Evolutionary conservation across 192 early-diverging fungal species (phyloP), one percentile per base, ranked within the genome.

Genomic region (Gorgonomyces haynaldii): DNA sequence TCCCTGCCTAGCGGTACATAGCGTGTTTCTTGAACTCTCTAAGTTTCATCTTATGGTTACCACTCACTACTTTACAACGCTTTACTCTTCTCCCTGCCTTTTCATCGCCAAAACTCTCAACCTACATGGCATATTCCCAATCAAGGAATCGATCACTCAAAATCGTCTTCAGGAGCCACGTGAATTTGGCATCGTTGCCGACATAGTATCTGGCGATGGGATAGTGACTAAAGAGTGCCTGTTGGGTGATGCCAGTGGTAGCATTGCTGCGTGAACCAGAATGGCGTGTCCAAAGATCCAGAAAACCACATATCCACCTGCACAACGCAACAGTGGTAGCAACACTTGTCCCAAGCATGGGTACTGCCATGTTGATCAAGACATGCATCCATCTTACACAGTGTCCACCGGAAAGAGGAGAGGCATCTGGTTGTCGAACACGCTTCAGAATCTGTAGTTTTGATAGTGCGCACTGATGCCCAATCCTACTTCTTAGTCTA

Each of bases 301-400:
- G 64, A 64, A 31, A 57, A 72, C 42, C 36, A 72, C 50, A 4
- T 64, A 45, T 12, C 70, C 70, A 21, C 45, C 44, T 10, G 34
- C 35, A 42, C 20, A 34, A 34, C 51, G 24, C 10, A 72, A 46
- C n/a, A 62, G 24, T 0, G 64, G 64, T 37, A 72, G 21, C 28
- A 72, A 50, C 54, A 45, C 57, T 45, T 6, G 51, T 55, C 19
- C 65, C 52, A 10, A 52, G 50, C 20, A 67, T 46, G 10, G 64
- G 58, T 2, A 57, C 65, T 16, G 62, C 58, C 16, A 57, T 57
- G 45, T 72, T 72, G 31, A 65, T 53, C 24, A 62, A 65, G 21
- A 42, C 34, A 2, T 42, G 19, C 28, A 52, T 50, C 32, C 62
- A 39, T 43, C 39, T 4, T 28, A 39, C 0, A 62, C 21, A 20